phyloP scores from a whole-genome alignment of 1,284 basidiomycete species.

The Boletus smithii region DNA sequence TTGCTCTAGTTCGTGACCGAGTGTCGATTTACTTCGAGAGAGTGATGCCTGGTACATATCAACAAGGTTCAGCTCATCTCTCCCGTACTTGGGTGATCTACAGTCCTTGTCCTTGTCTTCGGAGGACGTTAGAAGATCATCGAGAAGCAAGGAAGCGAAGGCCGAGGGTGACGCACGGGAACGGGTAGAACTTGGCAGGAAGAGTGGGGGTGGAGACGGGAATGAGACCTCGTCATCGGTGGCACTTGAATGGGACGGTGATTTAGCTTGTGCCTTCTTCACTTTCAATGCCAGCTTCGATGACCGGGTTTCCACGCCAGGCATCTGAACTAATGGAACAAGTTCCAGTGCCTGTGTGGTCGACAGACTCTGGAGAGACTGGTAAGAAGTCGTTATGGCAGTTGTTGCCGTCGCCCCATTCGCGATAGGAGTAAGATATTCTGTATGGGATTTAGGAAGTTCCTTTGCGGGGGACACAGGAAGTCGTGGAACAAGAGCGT shows the following conservation, averaged over 20 bases:
- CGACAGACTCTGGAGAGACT: conserved; percentile 53
- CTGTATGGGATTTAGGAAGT: conserved; percentile 48
- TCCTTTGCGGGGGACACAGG: conserved; percentile 32
- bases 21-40: conserved; percentile 33
- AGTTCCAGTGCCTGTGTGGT: conserved; percentile 23
- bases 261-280: conserved; percentile 48
- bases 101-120: conserved; percentile 36
- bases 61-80: conserved; percentile 31
- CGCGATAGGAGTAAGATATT: conserved; percentile 69
- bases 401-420: conserved; percentile 74
- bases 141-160: conserved; percentile 69
- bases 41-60: conserved; percentile 31
- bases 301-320: conserved; percentile 37
- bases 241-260: conserved; percentile 31
- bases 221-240: conserved; percentile 39
- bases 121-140: conserved; percentile 45
- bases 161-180: conserved; percentile 70
- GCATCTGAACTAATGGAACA: conserved; percentile 30
- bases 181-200: conserved; percentile 47
- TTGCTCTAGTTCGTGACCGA: conserved; percentile 16
- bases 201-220: conserved; percentile 50
- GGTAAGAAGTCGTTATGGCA: conserved; percentile 75
- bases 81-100: conserved; percentile 30
- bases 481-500: conserved; percentile 37
- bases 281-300: conserved; percentile 72